phyloP scores from a whole-genome alignment of 2,329 filamentous ascomycete species.

The Penicillium paneum region DNA sequence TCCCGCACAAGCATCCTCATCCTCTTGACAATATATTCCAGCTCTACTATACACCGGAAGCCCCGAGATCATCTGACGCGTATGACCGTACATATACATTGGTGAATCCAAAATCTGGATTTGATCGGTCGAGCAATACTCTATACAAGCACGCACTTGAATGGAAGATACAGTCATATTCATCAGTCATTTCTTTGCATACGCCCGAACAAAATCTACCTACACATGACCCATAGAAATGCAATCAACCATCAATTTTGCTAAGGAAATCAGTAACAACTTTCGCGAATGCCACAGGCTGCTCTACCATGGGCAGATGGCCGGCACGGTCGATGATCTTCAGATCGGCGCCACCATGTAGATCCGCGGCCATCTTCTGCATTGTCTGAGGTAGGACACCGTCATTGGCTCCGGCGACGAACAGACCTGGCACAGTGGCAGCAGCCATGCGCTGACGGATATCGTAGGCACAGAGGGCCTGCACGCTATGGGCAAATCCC shows the following conservation, averaged over 20 bases:
- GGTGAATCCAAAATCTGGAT: not conserved
- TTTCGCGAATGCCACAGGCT: slow-evolving; percentile 64
- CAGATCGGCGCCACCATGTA: slow-evolving; percentile 60
- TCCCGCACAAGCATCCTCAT: not conserved
- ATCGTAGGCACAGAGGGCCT: slow-evolving; percentile 55
- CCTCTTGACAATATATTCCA: not conserved
- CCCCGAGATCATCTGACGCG: not conserved
- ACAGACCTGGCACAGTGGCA: slow-evolving; percentile 49
- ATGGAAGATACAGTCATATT: not conserved
- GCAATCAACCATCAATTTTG: slow-evolving; percentile 21
- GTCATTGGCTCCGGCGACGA: slow-evolving; percentile 71
- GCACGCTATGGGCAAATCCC: slow-evolving; percentile 78
- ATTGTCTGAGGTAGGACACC: slow-evolving; percentile 75
- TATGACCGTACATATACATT: not conserved
- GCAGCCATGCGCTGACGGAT: slow-evolving; percentile 44
- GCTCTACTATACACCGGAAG: not conserved
- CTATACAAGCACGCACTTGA: not conserved
- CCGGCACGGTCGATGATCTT: slow-evolving; percentile 67
- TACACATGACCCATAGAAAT: slow-evolving; percentile 11
- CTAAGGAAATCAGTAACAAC: slow-evolving; percentile 59
- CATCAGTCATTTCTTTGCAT: not conserved
- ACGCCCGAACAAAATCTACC: not conserved
- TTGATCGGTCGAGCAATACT: not conserved
- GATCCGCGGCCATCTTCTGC: slow-evolving; percentile 63
- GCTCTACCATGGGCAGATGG: slow-evolving; percentile 82